Evolutionary conservation across 2,329 filamentous ascomycete species (phyloP).

Genomic region (Zasmidium cellare): DNA sequence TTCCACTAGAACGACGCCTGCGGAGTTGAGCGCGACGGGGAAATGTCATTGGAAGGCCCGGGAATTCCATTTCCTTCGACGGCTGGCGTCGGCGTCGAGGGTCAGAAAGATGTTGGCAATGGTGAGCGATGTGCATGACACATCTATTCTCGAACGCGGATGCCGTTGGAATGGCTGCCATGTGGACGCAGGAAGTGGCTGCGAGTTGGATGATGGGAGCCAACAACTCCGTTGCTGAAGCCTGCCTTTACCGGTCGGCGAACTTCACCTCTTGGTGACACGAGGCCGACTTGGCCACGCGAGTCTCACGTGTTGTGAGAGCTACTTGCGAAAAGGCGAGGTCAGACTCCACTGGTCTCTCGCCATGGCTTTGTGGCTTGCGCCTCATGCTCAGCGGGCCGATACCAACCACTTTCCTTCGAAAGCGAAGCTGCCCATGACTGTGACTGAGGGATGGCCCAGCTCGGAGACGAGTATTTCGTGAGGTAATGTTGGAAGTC

Average conservation of each 20-base stretch:
- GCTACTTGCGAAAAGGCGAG: neutral
- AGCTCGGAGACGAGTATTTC: no score
- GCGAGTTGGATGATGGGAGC: neutral
- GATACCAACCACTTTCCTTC: neutral
- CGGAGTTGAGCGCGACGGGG: neutral
- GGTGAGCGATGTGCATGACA: neutral
- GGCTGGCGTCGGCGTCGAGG: neutral
- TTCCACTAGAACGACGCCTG: neutral
- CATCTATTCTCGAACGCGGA: neutral
- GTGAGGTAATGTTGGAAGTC: neutral
- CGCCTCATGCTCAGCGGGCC: neutral
- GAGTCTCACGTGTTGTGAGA: neutral
- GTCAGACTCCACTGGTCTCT: neutral
- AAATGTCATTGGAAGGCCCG: neutral
- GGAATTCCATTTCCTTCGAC: neutral
- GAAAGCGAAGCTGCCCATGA: neutral
- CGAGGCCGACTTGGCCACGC: neutral
- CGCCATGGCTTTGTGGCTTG: conserved; percentile 2
- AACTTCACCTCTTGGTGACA: neutral
- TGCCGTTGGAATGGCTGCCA: neutral
- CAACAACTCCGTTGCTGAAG: neutral
- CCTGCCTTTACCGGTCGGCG: neutral
- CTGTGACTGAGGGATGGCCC: no score
- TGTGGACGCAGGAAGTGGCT: neutral
- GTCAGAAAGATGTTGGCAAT: neutral